A percentile compares a stretch with the other conserved stretches of the same genome.
Evolutionary conservation across 164 flowering plant species (phyloP).

Genomic region (Buxus sempervirens): DNA sequence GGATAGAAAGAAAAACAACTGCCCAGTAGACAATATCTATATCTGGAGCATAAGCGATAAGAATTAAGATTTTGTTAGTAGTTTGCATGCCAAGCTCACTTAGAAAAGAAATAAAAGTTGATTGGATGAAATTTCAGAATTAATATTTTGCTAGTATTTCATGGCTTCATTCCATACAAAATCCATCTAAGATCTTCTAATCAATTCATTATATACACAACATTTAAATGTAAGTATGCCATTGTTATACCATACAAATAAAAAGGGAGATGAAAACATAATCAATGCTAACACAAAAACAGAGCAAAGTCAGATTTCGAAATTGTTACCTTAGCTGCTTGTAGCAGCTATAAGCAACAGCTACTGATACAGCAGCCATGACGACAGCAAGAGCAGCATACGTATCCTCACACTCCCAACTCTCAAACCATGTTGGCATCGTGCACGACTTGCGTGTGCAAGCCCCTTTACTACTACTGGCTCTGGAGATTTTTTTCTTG

Average conservation of each 20-base stretch:
- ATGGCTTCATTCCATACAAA: neutral
- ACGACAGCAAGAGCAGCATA: conserved; percentile 79
- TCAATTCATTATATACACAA: conserved; percentile 4
- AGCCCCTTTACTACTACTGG: conserved; percentile 29
- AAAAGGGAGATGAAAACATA: too few relatives aligned
- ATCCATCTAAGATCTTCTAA: neutral
- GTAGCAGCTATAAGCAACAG: conserved; percentile 66
- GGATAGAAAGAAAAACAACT: too few relatives aligned
- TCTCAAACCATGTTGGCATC: conserved; percentile 77
- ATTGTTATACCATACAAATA: too few relatives aligned
- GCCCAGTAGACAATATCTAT: too few relatives aligned
- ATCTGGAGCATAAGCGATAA: too few relatives aligned
- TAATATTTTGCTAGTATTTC: too few relatives aligned
- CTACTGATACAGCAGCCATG: conserved; percentile 70
- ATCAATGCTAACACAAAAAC: too few relatives aligned
- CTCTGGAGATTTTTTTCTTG: conserved; percentile 29
- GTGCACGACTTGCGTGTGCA: conserved; percentile 45
- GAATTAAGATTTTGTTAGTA: too few relatives aligned
- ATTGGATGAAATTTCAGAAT: too few relatives aligned
- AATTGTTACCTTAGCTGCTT: conserved; percentile 41
- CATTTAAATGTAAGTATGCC: neutral
- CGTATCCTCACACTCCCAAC: conserved; percentile 93
- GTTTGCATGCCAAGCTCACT: neutral
- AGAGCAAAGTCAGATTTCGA: neutral
- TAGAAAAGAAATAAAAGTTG: neutral